These are phyloP conservation scores for Clavaria fumosa DNA, from an alignment of 768 basidiomycete species.

Conservation along the genomic window DNA sequence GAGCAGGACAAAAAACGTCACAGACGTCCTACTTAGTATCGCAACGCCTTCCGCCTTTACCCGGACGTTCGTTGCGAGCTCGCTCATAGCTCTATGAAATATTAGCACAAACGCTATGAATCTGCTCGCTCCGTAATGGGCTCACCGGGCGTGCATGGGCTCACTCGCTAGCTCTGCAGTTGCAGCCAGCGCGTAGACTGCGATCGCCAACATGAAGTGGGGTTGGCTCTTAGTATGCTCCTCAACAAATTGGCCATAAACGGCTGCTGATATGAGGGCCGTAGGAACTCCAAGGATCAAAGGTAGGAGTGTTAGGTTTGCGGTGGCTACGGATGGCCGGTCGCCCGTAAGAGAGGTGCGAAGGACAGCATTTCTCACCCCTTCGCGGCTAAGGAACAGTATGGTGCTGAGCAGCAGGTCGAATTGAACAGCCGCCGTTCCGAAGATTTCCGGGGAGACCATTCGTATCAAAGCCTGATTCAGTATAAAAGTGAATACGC, in stretches of 20 bases:
- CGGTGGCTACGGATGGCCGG: constrained; percentile 10
- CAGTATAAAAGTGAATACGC: constrained; percentile 72
- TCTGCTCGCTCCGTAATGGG: constrained; percentile 1
- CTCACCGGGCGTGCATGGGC: constrained; percentile 64
- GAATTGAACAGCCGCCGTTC: constrained; percentile 88
- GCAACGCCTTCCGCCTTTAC: constrained; percentile 80
- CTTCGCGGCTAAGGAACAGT: constrained; percentile 87
- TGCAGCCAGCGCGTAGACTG: constrained; percentile 60
- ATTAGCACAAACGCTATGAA: constrained; percentile 11
- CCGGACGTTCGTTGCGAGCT: constrained; percentile 51
- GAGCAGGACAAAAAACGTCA: constrained; percentile 53
- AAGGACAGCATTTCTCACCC: constrained; percentile 73
- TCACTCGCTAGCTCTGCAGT: constrained; percentile 68
- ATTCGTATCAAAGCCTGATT: constrained; percentile 81
- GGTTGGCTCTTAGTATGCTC: constrained; percentile 43
- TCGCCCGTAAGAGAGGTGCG: constrained; percentile 26
- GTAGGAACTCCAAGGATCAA: constrained; percentile 53
- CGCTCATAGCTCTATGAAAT: constrained; percentile 43
- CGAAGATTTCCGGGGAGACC: constrained; percentile 71
- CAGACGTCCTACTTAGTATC: constrained; percentile 55
- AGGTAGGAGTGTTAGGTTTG: constrained; percentile 49
- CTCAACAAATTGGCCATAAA: constrained; percentile 43
- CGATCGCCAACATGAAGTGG: constrained; percentile 45
- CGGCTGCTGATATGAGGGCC: constrained; percentile 30
- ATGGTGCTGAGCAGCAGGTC: constrained; percentile 83